phyloP scores from a whole-genome alignment of 2,329 filamentous ascomycete species.

The Alternaria ventricosa region DNA sequence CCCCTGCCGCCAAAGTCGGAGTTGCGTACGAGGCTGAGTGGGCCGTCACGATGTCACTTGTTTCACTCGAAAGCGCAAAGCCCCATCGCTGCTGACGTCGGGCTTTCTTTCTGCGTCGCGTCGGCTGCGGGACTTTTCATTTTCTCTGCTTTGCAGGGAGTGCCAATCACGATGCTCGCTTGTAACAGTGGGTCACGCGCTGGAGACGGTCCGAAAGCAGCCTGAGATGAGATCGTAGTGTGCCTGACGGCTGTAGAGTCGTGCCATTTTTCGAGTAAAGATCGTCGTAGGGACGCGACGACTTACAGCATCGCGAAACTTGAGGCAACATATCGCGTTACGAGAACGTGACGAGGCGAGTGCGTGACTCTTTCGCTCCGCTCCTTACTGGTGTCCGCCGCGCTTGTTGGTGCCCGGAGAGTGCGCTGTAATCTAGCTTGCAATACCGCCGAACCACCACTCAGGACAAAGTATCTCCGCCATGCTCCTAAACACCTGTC shows the following conservation, averaged over 20 bases:
- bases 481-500: neutral
- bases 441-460: constrained; percentile 9
- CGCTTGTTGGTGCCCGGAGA: neutral
- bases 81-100: constrained; percentile 1
- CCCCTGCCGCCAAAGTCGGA: constrained; percentile 15
- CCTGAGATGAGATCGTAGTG: constrained; percentile 16
- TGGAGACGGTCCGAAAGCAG: constrained; percentile 21
- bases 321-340: constrained; percentile 18
- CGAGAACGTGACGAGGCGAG: constrained; percentile 3
- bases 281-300: constrained; percentile 32
- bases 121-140: constrained; percentile 3
- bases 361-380: constrained; percentile 2
- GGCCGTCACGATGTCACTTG: constrained; percentile 8
- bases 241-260: constrained; percentile 22
- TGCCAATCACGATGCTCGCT: constrained; percentile 12
- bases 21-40: constrained; percentile 6
- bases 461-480: constrained; percentile 1
- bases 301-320: constrained; percentile 32
- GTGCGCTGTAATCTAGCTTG: neutral
- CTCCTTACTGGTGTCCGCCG: constrained; percentile 5
- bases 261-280: constrained; percentile 10
- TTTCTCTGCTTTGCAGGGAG: constrained; percentile 8
- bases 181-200: constrained; percentile 7
- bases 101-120: constrained; percentile 18
- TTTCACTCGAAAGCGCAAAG: constrained; percentile 14